Evolutionary conservation across 768 basidiomycete genomes (phyloP), one percentile per base, ranked within the genome.

Genomic region (Amanita molliuscula): DNA sequence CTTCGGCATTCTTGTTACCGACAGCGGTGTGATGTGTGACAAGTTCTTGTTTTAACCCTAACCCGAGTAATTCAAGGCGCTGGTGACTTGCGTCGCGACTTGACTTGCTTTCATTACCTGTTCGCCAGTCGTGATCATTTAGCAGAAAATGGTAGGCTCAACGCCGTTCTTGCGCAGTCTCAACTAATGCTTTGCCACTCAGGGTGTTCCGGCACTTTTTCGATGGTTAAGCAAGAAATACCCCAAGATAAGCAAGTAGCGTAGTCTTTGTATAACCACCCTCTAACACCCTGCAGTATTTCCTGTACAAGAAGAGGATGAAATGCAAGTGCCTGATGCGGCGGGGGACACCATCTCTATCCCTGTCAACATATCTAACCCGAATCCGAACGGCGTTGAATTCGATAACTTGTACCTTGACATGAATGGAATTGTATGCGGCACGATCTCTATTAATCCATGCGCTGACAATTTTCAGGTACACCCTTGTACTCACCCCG

Each of bases 221-320:
- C 83, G 95, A 62, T 99, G 95, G 94, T 76, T 98, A 52, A 96
- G 92, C 65, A 94, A 87, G 74, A 97, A 97, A 67, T 99, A 99
- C 65, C 93, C 95, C 46, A 97, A 91, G 76, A 97, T 95, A 60
- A 82, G 92, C 88, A 52, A 48, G 83, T 73, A 16, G 42, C 37
- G 33, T 18, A 4, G 34, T 56, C 23, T 52, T 36, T 13, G 18
- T 28, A 2, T 43, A 20, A 47, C 16, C 26, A 37, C 15, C 10
- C 15, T 7, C 35, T 23, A 28, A 23, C 28, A 2, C 15, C 49
- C 7, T 29, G 47, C 50, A 92, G 88, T 88, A 58, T 69, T 68
- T 56, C 78, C 84, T 13, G 94, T 97, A 2, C 69, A 77, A 33
- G 95, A 97, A 66, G 94, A 91, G 51, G 88, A 89, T 38, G 85